Evolutionary conservation across 306 rosid genomes (phyloP).

Genomic region (Malus asiatica): DNA sequence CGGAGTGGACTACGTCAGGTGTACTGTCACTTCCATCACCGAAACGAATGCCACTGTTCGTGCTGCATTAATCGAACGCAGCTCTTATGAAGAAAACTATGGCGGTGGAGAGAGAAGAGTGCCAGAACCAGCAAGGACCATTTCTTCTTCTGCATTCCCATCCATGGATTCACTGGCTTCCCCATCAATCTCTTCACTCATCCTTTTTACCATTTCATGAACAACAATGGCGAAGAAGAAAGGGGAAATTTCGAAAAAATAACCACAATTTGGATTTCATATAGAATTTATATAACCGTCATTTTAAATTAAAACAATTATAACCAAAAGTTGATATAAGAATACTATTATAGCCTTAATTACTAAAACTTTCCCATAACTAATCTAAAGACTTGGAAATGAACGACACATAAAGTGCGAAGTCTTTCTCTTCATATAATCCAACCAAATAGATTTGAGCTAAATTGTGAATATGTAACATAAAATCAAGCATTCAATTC

Average conservation of each 20-base stretch:
- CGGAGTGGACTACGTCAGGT: conserved; percentile 29
- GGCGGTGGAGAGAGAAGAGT: conserved; percentile 50
- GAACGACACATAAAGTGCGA: conserved; percentile 76
- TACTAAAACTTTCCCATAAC: too few species aligned
- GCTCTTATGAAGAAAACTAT: conserved; percentile 48
- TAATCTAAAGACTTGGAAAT: conserved; percentile 37
- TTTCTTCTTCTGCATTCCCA: conserved; percentile 48
- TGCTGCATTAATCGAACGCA: conserved; percentile 43
- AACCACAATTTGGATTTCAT: too few species aligned
- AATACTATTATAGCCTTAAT: too few species aligned
- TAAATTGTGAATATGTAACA: conserved; percentile 66
- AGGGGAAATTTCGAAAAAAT: too few species aligned
- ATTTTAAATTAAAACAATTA: too few species aligned
- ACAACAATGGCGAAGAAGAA: not conserved
- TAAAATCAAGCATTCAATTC: not conserved
- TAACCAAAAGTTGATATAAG: too few species aligned
- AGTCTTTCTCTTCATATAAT: conserved; percentile 93
- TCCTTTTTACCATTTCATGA: not conserved
- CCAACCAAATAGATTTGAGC: conserved; percentile 82
- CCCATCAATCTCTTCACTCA: conserved; percentile 21
- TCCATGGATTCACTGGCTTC: conserved; percentile 36
- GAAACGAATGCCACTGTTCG: conserved; percentile 4
- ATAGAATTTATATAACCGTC: too few species aligned
- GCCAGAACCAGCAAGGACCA: conserved; percentile 49
- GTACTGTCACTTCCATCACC: conserved; percentile 15